Conservation (phyloP, 306 rosid species). For the Gleditsia sinensis region DNA sequence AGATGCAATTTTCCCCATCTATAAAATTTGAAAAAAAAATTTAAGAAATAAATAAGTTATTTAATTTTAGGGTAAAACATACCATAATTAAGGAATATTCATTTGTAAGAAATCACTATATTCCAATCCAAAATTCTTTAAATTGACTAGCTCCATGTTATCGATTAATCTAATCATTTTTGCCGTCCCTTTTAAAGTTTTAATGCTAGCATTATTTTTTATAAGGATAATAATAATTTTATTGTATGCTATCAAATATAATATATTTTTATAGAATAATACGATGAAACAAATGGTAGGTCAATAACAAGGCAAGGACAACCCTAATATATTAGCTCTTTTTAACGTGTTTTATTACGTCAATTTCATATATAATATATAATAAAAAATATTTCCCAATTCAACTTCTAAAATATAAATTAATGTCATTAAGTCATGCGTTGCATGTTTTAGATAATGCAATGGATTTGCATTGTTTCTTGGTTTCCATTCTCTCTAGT, state of each 20-base stretch:
- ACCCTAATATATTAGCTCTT: too few relatives aligned
- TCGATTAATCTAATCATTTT: background rate
- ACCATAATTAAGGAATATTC: too few relatives aligned
- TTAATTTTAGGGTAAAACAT: too few relatives aligned
- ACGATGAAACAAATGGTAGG: background rate
- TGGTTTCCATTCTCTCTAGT: background rate
- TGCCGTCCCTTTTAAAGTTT: background rate
- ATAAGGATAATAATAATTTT: too few relatives aligned
- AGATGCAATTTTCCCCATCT: too few relatives aligned
- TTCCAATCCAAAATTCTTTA: background rate
- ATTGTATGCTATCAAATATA: background rate
- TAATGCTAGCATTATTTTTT: background rate
- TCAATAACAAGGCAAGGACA: too few relatives aligned
- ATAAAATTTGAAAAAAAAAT: too few relatives aligned
- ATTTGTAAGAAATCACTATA: too few relatives aligned
- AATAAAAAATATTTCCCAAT: background rate
- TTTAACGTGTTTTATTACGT: background rate
- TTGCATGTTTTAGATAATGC: background rate
- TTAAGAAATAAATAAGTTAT: too few relatives aligned
- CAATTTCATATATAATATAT: background rate
- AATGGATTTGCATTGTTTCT: background rate
- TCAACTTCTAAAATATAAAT: background rate
- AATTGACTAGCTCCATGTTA: background rate
- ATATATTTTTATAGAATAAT: too few relatives aligned
- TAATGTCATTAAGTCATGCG: background rate